Conservation (phyloP, 192 early-diverging fungal genomes). For the Helicostylum pulchrum region DNA sequence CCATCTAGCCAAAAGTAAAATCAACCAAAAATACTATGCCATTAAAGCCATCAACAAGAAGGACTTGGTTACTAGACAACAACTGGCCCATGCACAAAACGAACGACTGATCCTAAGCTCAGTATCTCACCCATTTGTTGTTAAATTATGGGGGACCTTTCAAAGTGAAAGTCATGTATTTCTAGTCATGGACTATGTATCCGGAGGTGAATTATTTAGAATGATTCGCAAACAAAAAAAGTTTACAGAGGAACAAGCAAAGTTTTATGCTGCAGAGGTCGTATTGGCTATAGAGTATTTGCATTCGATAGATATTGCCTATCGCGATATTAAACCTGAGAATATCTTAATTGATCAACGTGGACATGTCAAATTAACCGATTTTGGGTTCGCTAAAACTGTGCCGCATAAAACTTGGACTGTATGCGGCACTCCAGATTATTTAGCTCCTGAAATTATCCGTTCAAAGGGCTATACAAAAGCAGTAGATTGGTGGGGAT, state of each 20-base stretch:
- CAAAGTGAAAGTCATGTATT: conserved; percentile 86
- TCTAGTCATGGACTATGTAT: conserved; percentile 91
- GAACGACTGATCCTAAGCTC: conserved; percentile 84
- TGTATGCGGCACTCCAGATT: conserved; percentile 85
- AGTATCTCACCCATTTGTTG: conserved; percentile 84
- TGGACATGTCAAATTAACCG: conserved; percentile 91
- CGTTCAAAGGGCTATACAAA: conserved; percentile 80
- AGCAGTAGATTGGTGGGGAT: conserved; percentile 94
- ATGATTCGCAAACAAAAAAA: conserved; percentile 61
- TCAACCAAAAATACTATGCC: conserved; percentile 81
- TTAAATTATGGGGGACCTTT: conserved; percentile 84
- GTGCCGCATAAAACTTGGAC: conserved; percentile 44
- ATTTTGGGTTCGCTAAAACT: conserved; percentile 84
- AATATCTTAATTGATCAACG: conserved; percentile 85
- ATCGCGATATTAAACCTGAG: conserved; percentile 79
- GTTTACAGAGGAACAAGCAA: conserved; percentile 45
- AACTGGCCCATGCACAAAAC: conserved; percentile 96
- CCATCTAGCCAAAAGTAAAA: conserved; percentile 77
- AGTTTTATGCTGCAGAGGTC: conserved; percentile 90
- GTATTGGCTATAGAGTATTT: conserved; percentile 88
- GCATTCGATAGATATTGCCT: conserved; percentile 86
- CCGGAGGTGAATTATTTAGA: conserved; percentile 87
- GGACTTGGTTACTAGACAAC: conserved; percentile 86
- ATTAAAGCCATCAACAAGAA: conserved; percentile 93
- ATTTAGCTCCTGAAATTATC: conserved; percentile 81